These are phyloP conservation scores for Pythium chondricola DNA, from an alignment of 352 stramenopile genomes.

Conservation along the genomic window DNA sequence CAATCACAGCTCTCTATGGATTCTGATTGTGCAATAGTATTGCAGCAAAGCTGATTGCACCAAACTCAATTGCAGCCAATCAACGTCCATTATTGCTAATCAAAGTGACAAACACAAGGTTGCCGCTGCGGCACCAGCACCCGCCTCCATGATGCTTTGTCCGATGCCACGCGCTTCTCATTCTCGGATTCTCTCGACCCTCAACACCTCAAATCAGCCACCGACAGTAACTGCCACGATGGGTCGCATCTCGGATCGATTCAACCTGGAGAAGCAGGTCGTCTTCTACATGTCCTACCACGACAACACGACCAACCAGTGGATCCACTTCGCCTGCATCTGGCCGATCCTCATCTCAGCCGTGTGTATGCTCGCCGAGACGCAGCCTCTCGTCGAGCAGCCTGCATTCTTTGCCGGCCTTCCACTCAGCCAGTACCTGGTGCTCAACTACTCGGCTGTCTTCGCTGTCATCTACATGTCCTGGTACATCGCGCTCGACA, in stretches of 20 bases:
- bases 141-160: no score
- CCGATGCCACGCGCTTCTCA: no score
- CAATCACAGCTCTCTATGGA: no score
- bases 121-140: no score
- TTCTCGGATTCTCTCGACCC: no score
- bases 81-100: no score
- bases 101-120: no score
- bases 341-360: slow-evolving; percentile 57
- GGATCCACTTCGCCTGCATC: slow-evolving; percentile 59
- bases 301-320: slow-evolving; percentile 49
- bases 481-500: slow-evolving; percentile 46
- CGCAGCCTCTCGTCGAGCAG: slow-evolving; percentile 14
- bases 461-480: slow-evolving; percentile 31
- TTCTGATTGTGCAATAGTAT: no score
- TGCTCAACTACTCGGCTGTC: slow-evolving; percentile 33
- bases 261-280: slow-evolving; percentile 53
- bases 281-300: slow-evolving; percentile 64
- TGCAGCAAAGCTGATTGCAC: no score
- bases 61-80: no score
- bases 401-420: slow-evolving; percentile 19
- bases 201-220: no score
- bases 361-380: slow-evolving; percentile 32
- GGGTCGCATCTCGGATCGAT: slow-evolving; percentile 33
- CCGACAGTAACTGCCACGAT: slow-evolving; percentile 10
- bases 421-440: slow-evolving; percentile 27